These are phyloP conservation scores for Cymbopogon citratus DNA, from an alignment of 176 grass and related monocot genomes.

Conservation along the genomic window DNA sequence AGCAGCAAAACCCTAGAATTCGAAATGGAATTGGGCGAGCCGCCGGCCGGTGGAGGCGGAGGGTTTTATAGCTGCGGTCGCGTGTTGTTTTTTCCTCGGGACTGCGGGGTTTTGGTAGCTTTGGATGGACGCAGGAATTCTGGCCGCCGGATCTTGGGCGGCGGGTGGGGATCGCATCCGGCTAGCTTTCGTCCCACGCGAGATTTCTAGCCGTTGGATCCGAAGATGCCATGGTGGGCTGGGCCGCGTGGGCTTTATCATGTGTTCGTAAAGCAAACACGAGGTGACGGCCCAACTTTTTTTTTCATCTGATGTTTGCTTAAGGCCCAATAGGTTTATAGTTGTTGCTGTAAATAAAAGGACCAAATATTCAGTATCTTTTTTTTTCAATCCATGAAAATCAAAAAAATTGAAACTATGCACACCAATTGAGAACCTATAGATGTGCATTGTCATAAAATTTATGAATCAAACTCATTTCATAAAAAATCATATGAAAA, in stretches of 20 bases:
- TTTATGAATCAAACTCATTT: no score
- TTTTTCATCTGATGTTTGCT: no score
- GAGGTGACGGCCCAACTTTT: background rate
- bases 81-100: background rate
- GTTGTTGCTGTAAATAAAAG: no score
- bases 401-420: no score
- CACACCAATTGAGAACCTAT: no score
- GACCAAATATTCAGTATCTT: no score
- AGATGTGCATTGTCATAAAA: no score
- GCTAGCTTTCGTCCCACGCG: conserved; percentile 51
- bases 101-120: conserved; percentile 36
- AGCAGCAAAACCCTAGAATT: conserved; percentile 46
- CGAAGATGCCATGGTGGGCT: background rate
- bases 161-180: conserved; percentile 23
- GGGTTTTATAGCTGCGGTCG: conserved; percentile 37
- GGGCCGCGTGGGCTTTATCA: background rate
- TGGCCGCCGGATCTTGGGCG: conserved; percentile 42
- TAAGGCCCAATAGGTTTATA: background rate
- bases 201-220: conserved; percentile 42
- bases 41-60: conserved; percentile 24
- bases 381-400: no score
- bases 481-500: no score
- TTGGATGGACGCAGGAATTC: conserved; percentile 55
- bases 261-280: no score
- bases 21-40: conserved; percentile 29